phyloP scores from a whole-genome alignment of 208 protist genomes.

The Crithidia mellificae region DNA sequence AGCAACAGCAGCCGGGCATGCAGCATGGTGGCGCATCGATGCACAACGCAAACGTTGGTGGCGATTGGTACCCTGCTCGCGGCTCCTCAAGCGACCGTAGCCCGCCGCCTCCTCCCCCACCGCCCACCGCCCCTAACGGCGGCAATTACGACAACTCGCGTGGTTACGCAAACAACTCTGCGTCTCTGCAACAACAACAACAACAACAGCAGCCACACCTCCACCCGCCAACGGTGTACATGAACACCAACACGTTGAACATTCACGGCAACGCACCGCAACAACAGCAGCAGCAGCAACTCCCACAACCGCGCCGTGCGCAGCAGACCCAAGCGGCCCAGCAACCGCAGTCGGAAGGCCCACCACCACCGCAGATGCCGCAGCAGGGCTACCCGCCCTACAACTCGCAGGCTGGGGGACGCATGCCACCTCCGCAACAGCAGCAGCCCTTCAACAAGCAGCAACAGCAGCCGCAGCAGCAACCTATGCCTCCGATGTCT shows the following conservation, averaged over 20 bases:
- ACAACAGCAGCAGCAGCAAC: neutral
- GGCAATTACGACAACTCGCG: neutral
- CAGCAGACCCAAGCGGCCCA: conserved; percentile 1
- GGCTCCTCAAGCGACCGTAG: neutral
- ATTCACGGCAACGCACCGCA: neutral
- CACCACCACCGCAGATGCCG: conserved; percentile 1
- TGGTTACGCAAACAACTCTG: neutral
- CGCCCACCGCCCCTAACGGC: conserved; percentile 3
- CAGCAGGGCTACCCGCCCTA: conserved; percentile 7
- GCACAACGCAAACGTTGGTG: neutral
- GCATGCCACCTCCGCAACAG: neutral
- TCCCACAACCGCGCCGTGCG: neutral
- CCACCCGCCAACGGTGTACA: conserved; percentile 26
- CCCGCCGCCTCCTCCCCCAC: conserved; percentile 11
- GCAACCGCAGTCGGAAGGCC: conserved; percentile 8
- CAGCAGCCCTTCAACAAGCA: neutral
- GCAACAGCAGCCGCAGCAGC: conserved; percentile 1
- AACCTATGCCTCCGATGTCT: neutral
- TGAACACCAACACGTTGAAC: conserved; percentile 13
- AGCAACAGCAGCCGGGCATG: conserved; percentile 2
- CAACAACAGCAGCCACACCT: conserved; percentile 23
- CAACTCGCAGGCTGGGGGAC: neutral
- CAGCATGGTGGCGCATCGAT: neutral
- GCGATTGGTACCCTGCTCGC: neutral
- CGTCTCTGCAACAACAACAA: neutral